phyloP scores from a whole-genome alignment of 805 yeast genomes.

The Wickerhamomyces bisporus region DNA sequence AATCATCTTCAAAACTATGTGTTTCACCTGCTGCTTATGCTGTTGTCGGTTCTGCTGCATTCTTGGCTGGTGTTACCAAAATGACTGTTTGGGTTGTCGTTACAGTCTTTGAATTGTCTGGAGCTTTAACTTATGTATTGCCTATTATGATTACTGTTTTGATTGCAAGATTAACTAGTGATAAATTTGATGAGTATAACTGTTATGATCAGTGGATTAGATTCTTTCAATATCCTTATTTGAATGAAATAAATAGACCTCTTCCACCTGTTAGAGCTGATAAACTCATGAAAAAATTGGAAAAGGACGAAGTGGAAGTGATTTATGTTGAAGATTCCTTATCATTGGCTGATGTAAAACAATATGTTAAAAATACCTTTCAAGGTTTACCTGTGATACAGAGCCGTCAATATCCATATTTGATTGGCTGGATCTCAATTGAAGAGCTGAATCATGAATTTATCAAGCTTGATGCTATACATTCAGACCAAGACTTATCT shows the following conservation, averaged over 20 bases:
- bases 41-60: conserved; percentile 82
- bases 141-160: conserved; percentile 85
- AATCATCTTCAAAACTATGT: conserved; percentile 44
- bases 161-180: conserved; percentile 68
- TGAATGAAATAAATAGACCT: conserved; percentile 35
- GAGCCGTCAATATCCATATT: conserved; percentile 26
- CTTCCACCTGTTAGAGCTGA: conserved; percentile 33
- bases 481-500: conserved; percentile 2
- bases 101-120: conserved; percentile 76
- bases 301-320: conserved; percentile 21
- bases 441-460: conserved; percentile 32
- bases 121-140: conserved; percentile 76
- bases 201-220: conserved; percentile 60
- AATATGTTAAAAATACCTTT: conserved; percentile 13
- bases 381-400: conserved; percentile 43
- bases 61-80: conserved; percentile 74
- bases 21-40: conserved; percentile 87
- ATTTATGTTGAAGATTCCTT: conserved; percentile 28
- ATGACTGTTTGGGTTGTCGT: conserved; percentile 79
- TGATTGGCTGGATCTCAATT: conserved; percentile 40
- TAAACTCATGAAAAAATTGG: conserved; percentile 30
- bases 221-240: conserved; percentile 35
- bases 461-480: conserved; percentile 1
- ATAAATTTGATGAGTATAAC: conserved; percentile 50
- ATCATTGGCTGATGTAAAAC: conserved; percentile 25